Conservation (phyloP, 345 rosid genomes). For the Populus nigra region DNA sequence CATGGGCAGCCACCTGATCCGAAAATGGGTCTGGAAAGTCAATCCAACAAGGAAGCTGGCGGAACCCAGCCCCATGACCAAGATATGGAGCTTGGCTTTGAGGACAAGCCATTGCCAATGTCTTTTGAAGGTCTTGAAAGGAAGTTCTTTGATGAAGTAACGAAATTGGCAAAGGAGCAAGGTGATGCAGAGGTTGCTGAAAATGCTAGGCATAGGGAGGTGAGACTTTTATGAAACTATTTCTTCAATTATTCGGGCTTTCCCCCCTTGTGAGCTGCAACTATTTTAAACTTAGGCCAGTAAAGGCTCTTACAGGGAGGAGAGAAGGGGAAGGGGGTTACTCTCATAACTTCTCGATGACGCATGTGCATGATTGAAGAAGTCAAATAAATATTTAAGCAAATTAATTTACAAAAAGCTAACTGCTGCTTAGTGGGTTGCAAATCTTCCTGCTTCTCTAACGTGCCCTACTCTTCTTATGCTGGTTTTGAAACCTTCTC, state of each 20-base stretch:
- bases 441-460: neutral
- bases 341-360: neutral
- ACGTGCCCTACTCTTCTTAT: neutral
- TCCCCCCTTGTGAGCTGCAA: neutral
- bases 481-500: neutral
- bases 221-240: neutral
- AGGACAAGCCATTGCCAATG: conserved; percentile 9
- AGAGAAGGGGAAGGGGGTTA: neutral
- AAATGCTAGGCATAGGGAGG: conserved; percentile 24
- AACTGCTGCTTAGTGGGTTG: neutral
- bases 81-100: conserved; percentile 28
- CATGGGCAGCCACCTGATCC: conserved; percentile 6
- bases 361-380: neutral
- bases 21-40: conserved; percentile 8
- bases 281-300: neutral
- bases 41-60: conserved; percentile 3
- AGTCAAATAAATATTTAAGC: neutral
- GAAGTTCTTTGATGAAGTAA: conserved; percentile 23
- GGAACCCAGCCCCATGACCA: conserved; percentile 16
- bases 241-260: neutral
- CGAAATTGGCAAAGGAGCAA: conserved; percentile 19
- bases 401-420: neutral
- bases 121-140: conserved; percentile 26
- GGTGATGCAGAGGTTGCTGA: conserved; percentile 26
- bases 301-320: neutral